Evolutionary conservation across 2,329 filamentous ascomycete species (phyloP).

Genomic region (Fusarium sp.): DNA sequence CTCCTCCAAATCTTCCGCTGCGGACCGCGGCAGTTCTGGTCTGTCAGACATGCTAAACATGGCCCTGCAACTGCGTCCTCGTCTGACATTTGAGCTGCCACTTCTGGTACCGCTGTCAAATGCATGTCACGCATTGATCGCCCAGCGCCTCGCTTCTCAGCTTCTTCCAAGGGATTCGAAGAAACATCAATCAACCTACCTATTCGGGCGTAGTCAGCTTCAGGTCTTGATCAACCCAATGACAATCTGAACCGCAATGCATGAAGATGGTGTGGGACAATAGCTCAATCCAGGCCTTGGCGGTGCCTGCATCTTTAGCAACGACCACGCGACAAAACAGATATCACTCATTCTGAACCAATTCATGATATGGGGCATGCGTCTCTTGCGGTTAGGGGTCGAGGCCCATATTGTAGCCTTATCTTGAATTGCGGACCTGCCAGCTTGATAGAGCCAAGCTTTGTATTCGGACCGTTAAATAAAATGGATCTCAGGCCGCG

Average conservation of each 20-base stretch:
- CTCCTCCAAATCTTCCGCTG: neutral
- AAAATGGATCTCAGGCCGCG: conserved; percentile 2
- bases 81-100: conserved; percentile 24
- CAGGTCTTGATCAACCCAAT: conserved; percentile 2
- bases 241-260: neutral
- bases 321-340: neutral
- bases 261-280: conserved; percentile 15
- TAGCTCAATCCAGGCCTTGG: neutral
- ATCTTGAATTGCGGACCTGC: too few relatives aligned
- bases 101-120: conserved; percentile 13
- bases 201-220: conserved; percentile 13
- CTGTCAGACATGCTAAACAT: neutral
- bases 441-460: neutral
- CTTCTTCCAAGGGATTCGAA: conserved; percentile 26
- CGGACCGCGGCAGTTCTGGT: conserved; percentile 18
- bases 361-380: neutral
- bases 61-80: conserved; percentile 6
- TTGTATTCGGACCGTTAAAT: conserved; percentile 31
- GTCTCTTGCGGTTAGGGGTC: conserved; percentile 6
- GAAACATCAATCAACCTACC: conserved; percentile 29
- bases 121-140: conserved; percentile 31
- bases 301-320: conserved; percentile 3
- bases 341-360: conserved; percentile 9
- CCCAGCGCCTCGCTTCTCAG: conserved; percentile 31
- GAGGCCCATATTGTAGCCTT: neutral